A percentile compares a stretch with the other conserved stretches of the same genome.
phyloP scores from a whole-genome alignment of 1,139 yeast species.

The Magnusiomyces paraingens region DNA sequence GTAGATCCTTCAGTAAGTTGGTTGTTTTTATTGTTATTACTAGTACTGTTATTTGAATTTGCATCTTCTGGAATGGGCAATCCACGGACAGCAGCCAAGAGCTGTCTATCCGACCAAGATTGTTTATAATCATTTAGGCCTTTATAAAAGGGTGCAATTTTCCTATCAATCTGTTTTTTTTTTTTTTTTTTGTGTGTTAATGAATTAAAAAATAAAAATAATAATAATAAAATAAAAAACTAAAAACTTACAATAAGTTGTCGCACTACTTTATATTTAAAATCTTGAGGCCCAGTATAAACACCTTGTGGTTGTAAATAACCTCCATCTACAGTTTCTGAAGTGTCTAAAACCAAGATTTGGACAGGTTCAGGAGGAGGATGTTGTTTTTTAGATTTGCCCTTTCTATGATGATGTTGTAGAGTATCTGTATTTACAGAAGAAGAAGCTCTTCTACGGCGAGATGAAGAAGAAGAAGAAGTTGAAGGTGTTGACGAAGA shows the following conservation, averaged over 20 bases:
- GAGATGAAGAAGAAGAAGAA: no score
- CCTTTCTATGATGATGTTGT: neutral
- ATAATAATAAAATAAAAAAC: constrained; percentile 19
- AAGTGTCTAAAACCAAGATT: constrained; percentile 31
- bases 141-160: constrained; percentile 82
- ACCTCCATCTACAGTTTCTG: constrained; percentile 43
- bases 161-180: constrained; percentile 41
- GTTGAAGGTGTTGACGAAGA: no score
- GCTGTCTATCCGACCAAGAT: constrained; percentile 67
- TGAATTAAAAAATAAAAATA: neutral
- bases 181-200: constrained; percentile 10
- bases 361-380: neutral
- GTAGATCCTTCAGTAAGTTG: no score
- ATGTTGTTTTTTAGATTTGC: neutral
- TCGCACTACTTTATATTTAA: constrained; percentile 63
- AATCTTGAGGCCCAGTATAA: constrained; percentile 70
- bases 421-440: no score
- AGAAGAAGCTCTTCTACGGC: no score
- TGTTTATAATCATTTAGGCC: constrained; percentile 79
- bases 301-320: constrained; percentile 78
- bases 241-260: constrained; percentile 40
- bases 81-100: constrained; percentile 47
- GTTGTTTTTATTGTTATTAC: no score
- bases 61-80: constrained; percentile 21
- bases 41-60: no score